Evolutionary conservation across 192 early-diverging fungal species (phyloP).

Genomic region (Coemansia sp.): DNA sequence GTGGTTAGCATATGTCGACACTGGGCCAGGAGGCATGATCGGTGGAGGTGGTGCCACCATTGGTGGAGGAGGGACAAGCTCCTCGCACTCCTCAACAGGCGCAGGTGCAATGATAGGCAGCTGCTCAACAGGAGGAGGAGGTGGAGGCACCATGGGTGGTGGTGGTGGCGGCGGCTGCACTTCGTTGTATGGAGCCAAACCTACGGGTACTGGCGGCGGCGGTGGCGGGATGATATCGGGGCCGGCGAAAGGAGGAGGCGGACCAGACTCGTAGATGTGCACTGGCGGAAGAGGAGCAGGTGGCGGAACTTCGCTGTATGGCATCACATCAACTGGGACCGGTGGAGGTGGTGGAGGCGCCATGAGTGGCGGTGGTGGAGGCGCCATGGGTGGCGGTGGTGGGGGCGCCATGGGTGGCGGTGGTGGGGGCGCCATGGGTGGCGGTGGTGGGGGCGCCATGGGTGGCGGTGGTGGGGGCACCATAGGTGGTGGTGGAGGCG

Average conservation of each 20-base stretch:
- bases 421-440: background rate
- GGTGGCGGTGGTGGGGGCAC: no score
- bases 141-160: slow-evolving; percentile 14
- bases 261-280: slow-evolving; percentile 19
- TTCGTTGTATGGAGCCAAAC: slow-evolving; percentile 14
- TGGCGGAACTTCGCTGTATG: slow-evolving; percentile 19
- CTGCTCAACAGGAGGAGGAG: slow-evolving; percentile 2
- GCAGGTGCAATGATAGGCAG: slow-evolving; percentile 14
- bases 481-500: background rate
- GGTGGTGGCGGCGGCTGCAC: slow-evolving; percentile 6
- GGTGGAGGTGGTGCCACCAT: slow-evolving; percentile 19
- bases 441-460: background rate
- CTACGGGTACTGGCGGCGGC: slow-evolving; percentile 26
- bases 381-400: background rate
- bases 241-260: slow-evolving; percentile 10
- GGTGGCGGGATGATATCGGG: slow-evolving; percentile 17
- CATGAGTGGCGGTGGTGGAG: background rate
- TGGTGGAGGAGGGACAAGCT: slow-evolving; percentile 4
- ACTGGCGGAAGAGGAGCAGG: slow-evolving; percentile 11
- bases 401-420: background rate
- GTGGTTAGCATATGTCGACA: slow-evolving; percentile 24
- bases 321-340: slow-evolving; percentile 12
- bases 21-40: slow-evolving; percentile 11
- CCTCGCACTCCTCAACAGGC: slow-evolving; percentile 32
- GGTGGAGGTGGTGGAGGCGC: background rate